Conservation (phyloP, 2,329 filamentous ascomycete species). For the Penicillium sp. region DNA sequence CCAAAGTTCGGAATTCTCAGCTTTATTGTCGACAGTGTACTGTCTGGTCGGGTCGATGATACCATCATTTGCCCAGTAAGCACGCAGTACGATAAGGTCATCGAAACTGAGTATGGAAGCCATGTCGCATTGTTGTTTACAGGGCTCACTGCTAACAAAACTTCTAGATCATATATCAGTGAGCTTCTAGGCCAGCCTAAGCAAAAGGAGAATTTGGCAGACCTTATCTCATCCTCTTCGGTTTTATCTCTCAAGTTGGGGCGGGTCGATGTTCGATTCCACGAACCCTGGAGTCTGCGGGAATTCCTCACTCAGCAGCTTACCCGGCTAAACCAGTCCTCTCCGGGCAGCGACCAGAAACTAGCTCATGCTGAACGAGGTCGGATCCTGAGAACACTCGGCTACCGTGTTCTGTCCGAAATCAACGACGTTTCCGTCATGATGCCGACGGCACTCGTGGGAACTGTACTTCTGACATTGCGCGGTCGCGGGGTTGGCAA, state of each 20-base stretch:
- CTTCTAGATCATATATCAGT: slow-evolving; percentile 76
- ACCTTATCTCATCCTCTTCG: slow-evolving; percentile 85
- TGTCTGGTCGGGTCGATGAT: slow-evolving; percentile 84
- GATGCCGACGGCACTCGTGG: slow-evolving; percentile 95
- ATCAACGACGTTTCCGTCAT: slow-evolving; percentile 96
- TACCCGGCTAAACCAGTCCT: slow-evolving; percentile 48
- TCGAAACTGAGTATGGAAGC: slow-evolving; percentile 71
- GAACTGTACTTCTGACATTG: slow-evolving; percentile 86
- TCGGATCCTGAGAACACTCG: slow-evolving; percentile 77
- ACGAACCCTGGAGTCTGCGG: slow-evolving; percentile 89
- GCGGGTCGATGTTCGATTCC: slow-evolving; percentile 90
- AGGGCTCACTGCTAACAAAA: slow-evolving; percentile 9
- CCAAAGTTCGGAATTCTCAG: slow-evolving; percentile 94
- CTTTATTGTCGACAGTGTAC: slow-evolving; percentile 84
- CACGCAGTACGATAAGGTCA: slow-evolving; percentile 98
- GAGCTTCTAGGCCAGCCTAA: slow-evolving; percentile 93
- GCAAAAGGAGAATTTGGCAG: slow-evolving; percentile 86
- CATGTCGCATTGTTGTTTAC: neutral
- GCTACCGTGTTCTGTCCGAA: slow-evolving; percentile 87
- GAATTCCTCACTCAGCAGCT: slow-evolving; percentile 78
- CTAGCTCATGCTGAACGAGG: slow-evolving; percentile 58
- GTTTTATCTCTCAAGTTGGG: slow-evolving; percentile 85
- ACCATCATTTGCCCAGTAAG: slow-evolving; percentile 92
- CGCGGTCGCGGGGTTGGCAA: slow-evolving; percentile 89
- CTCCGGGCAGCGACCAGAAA: slow-evolving; percentile 35